Evolutionary conservation across 805 yeast genomes (phyloP).

Genomic region (Kodamaea kaohsiungensis): DNA sequence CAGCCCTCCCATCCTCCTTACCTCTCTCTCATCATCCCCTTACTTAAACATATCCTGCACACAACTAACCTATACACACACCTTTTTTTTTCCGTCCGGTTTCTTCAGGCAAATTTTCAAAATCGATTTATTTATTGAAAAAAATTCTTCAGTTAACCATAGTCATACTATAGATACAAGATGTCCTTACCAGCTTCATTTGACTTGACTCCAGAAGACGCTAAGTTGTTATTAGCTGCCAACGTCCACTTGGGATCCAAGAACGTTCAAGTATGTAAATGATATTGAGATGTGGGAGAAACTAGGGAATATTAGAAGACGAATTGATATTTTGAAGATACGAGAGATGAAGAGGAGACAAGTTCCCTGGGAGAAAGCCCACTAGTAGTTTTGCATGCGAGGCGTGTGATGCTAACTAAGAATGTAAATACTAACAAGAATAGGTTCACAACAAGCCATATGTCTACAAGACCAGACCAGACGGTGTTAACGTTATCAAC

Average conservation of each 20-base stretch:
- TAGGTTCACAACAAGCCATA: slow-evolving; percentile 95
- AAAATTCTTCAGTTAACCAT: slow-evolving; percentile 13
- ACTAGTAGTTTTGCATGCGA: neutral
- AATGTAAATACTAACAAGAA: slow-evolving; percentile 11
- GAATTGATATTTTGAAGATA: neutral
- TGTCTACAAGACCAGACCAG: slow-evolving; percentile 98
- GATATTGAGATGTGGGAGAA: neutral
- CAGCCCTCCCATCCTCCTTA: neutral
- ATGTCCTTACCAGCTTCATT: slow-evolving; percentile 88
- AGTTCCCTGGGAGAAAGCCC: neutral
- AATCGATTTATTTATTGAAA: slow-evolving; percentile 3
- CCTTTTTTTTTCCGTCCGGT: slow-evolving; percentile 1
- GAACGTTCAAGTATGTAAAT: slow-evolving; percentile 92
- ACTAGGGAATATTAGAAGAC: neutral
- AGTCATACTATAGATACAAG: slow-evolving; percentile 18
- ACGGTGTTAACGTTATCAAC: slow-evolving; percentile 98
- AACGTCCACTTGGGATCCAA: slow-evolving; percentile 99
- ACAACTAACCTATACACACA: slow-evolving; percentile 3
- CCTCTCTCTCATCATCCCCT: neutral
- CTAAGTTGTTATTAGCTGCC: slow-evolving; percentile 99
- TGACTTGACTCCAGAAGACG: slow-evolving; percentile 96
- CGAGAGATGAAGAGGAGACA: neutral
- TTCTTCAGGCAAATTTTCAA: slow-evolving; percentile 10
- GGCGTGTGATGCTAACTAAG: neutral
- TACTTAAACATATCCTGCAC: slow-evolving; percentile 5